A percentile compares a stretch with the other conserved stretches of the same genome.
phyloP scores from a whole-genome alignment of 1,139 yeast species.

The Hansenula sp. region DNA sequence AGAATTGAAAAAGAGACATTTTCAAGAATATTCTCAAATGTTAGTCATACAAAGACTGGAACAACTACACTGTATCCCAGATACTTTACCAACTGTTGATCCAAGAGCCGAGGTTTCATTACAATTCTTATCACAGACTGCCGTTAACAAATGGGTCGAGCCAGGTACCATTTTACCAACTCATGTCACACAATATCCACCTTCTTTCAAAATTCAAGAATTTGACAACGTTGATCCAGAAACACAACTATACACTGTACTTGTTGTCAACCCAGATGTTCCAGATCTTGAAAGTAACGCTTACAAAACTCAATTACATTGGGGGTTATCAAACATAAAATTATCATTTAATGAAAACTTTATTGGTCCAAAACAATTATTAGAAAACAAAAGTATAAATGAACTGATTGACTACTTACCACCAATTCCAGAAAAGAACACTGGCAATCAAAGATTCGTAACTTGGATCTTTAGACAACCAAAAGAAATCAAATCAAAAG shows the following conservation, averaged over 20 bases:
- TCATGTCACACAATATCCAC: slow-evolving; percentile 68
- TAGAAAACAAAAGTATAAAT: slow-evolving; percentile 22
- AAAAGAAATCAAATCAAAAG: slow-evolving; percentile 20
- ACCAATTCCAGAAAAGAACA: slow-evolving; percentile 86
- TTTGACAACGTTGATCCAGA: slow-evolving; percentile 47
- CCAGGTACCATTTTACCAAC: slow-evolving; percentile 80
- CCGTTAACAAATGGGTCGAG: slow-evolving; percentile 60
- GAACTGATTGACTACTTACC: slow-evolving; percentile 69
- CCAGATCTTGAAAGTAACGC: slow-evolving; percentile 74
- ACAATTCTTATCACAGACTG: slow-evolving; percentile 68
- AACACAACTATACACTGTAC: slow-evolving; percentile 60
- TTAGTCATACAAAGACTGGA: slow-evolving; percentile 87
- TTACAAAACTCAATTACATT: slow-evolving; percentile 69
- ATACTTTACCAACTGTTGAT: slow-evolving; percentile 84
- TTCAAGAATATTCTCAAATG: slow-evolving; percentile 70
- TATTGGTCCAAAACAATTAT: slow-evolving; percentile 42
- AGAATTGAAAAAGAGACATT: slow-evolving; percentile 58
- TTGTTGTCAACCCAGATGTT: slow-evolving; percentile 88
- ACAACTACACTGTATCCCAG: slow-evolving; percentile 83
- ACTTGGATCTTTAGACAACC: slow-evolving; percentile 88
- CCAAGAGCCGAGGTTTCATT: slow-evolving; percentile 77
- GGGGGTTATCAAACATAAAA: slow-evolving; percentile 71
- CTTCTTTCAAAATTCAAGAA: slow-evolving; percentile 71
- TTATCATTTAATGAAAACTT: slow-evolving; percentile 56
- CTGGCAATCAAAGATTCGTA: slow-evolving; percentile 76